Conservation (phyloP, 352 stramenopile genomes). For the Phytophthora brassicae region DNA sequence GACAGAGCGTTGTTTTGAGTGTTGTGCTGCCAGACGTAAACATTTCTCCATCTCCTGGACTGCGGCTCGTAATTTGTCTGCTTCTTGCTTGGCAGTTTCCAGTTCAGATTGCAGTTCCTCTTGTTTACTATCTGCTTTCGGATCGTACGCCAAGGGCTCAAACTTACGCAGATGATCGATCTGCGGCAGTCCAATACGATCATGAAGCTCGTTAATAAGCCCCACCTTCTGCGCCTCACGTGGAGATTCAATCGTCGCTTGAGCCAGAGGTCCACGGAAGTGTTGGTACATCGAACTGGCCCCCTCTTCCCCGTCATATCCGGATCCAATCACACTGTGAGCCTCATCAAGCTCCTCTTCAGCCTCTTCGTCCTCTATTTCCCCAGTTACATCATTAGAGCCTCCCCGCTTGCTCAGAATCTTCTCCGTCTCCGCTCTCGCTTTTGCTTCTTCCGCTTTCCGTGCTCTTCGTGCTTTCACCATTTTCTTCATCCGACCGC, state of each 20-base stretch:
- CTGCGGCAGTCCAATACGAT: slow-evolving; percentile 66
- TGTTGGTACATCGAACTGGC: slow-evolving; percentile 4
- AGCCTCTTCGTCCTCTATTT: slow-evolving; percentile 13
- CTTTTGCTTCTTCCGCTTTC: slow-evolving; percentile 40
- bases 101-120: slow-evolving; percentile 57
- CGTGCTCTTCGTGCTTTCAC: slow-evolving; percentile 48
- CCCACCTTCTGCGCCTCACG: slow-evolving; percentile 58
- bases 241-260: slow-evolving; percentile 21
- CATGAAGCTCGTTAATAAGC: slow-evolving; percentile 82
- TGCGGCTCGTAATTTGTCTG: slow-evolving; percentile 53
- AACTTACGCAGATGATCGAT: slow-evolving; percentile 73
- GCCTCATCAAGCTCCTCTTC: slow-evolving; percentile 9
- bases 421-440: slow-evolving; percentile 4
- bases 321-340: slow-evolving; percentile 24
- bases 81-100: slow-evolving; percentile 55
- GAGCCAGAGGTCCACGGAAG: background rate
- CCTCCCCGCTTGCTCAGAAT: slow-evolving; percentile 12
- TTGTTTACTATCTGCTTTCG: slow-evolving; percentile 44
- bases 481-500: slow-evolving; percentile 47
- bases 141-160: slow-evolving; percentile 57
- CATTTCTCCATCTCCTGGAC: slow-evolving; percentile 66
- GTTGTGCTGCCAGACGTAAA: slow-evolving; percentile 44
- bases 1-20: slow-evolving; percentile 58
- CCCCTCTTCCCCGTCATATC: slow-evolving; percentile 23
- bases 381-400: slow-evolving; percentile 35